Conservation (phyloP, 148 eudicot species). For the Dysphania ambrosioides region DNA sequence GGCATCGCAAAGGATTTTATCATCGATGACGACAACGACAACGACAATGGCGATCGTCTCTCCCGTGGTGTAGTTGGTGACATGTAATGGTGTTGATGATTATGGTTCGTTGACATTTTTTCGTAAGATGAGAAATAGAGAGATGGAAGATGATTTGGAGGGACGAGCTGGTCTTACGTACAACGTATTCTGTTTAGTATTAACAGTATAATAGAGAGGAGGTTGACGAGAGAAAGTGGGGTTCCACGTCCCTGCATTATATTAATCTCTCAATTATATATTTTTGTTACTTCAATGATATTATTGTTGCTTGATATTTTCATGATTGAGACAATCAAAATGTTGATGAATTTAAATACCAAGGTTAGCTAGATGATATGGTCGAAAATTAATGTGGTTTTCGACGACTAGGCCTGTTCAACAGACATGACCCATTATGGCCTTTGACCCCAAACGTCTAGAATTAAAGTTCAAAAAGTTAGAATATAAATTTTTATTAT, state of each 20-base stretch:
- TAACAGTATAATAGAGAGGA: neutral
- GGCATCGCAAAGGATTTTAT: constrained; percentile 32
- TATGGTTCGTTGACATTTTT: constrained; percentile 7
- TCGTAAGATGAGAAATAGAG: neutral
- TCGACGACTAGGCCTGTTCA: too few species aligned
- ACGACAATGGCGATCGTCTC: neutral
- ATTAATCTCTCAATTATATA: neutral
- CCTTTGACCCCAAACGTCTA: too few species aligned
- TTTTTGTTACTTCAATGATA: too few species aligned
- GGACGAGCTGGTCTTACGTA: neutral
- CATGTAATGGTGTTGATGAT: neutral
- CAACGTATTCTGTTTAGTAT: constrained; percentile 6
- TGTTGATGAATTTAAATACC: too few species aligned
- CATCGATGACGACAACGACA: neutral
- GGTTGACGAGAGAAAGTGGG: constrained; percentile 24
- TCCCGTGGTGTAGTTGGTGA: neutral
- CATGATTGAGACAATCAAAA: too few species aligned
- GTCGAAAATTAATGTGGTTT: too few species aligned
- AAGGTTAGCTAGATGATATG: too few species aligned
- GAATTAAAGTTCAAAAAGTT: too few species aligned
- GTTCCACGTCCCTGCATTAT: constrained; percentile 3
- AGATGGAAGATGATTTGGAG: neutral
- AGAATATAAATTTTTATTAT: too few species aligned
- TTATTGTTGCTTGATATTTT: too few species aligned
- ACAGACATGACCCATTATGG: too few species aligned